These are phyloP conservation scores for Pneumocystis carinii DNA, from an alignment of 1,139 yeast species.

Conservation along the genomic window DNA sequence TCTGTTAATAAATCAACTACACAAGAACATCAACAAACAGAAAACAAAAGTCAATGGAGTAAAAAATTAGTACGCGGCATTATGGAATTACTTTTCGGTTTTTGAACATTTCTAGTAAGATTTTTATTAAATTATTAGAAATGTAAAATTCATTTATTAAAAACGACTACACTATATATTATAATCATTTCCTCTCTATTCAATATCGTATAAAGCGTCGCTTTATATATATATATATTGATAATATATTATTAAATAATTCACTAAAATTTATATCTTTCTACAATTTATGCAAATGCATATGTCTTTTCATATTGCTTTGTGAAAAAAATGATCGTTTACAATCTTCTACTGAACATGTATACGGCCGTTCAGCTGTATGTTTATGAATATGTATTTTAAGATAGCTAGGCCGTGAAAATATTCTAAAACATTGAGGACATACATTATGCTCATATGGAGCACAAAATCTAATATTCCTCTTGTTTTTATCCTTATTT, in stretches of 20 bases:
- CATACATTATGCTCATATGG: conserved; percentile 30
- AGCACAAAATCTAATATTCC: too few relatives aligned
- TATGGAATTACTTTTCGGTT: background rate
- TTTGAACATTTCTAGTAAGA: background rate
- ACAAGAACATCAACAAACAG: background rate
- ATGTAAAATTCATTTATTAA: background rate
- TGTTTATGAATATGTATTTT: conserved; percentile 72
- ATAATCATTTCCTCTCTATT: background rate
- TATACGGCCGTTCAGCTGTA: conserved; percentile 72
- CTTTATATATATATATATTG: background rate
- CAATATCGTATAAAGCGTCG: background rate
- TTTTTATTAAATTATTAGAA: background rate
- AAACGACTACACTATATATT: background rate
- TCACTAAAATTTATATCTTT: background rate
- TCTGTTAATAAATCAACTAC: background rate
- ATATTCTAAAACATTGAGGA: conserved; percentile 55
- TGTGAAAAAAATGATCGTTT: conserved; percentile 61
- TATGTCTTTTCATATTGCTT: conserved; percentile 66
- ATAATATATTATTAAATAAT: background rate
- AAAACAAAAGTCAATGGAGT: background rate
- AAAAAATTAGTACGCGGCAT: background rate
- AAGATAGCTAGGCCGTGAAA: conserved; percentile 67
- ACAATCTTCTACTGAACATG: conserved; percentile 53
- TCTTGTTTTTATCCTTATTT: too few relatives aligned
- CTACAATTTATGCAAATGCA: conserved; percentile 17